phyloP scores from a whole-genome alignment of 2,329 filamentous ascomycete species.

The Cladobotryum protrusum region DNA sequence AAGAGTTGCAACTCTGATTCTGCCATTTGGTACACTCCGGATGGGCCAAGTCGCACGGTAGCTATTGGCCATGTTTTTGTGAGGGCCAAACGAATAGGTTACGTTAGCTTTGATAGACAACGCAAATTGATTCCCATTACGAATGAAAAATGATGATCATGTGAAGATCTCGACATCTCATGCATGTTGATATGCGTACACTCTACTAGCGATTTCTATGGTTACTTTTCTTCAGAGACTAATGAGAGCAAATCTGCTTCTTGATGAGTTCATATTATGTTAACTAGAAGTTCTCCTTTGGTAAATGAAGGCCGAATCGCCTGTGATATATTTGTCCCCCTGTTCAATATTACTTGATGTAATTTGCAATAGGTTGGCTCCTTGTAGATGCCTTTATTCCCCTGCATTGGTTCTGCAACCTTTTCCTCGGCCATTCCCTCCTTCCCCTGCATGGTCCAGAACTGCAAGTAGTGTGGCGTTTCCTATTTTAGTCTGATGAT shows the following conservation, averaged over 20 bases:
- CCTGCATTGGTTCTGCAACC: no score
- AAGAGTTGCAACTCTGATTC: constrained; percentile 9
- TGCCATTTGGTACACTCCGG: constrained; percentile 3
- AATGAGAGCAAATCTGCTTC: no score
- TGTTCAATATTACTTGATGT: neutral
- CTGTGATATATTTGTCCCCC: neutral
- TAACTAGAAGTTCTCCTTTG: neutral
- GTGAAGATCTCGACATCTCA: no score
- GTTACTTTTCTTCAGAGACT: no score
- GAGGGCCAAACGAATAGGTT: constrained; percentile 3
- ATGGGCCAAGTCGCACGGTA: neutral
- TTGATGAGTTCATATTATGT: neutral
- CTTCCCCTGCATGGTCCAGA: no score
- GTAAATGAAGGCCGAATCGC: neutral
- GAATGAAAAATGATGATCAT: neutral
- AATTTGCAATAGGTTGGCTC: no score
- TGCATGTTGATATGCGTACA: no score
- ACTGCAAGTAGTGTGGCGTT: no score
- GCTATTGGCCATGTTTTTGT: constrained; percentile 1
- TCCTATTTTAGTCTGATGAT: no score
- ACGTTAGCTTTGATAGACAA: constrained; percentile 15
- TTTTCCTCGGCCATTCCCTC: no score
- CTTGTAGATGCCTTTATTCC: no score
- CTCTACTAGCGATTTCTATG: no score
- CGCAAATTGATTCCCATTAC: constrained; percentile 6